Evolutionary conservation across 1,284 basidiomycete species (phyloP).

Genomic region (Marasmius tenuissimus): DNA sequence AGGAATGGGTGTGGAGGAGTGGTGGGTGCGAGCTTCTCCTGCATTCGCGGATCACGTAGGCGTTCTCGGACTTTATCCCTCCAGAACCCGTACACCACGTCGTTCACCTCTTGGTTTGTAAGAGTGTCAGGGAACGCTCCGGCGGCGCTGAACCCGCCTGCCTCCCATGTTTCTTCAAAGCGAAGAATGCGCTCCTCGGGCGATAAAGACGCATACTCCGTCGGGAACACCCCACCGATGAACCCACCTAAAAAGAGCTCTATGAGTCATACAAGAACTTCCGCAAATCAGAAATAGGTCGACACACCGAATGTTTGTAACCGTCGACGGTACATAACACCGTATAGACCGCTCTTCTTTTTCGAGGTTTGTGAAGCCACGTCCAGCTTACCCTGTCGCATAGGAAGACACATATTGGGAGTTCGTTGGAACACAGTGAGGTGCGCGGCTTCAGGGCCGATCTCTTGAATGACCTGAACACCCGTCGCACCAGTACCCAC

Average conservation of each 20-base stretch:
- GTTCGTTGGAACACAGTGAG: slow-evolving; percentile 27
- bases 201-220: slow-evolving; percentile 11
- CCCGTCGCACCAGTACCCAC: slow-evolving; percentile 26
- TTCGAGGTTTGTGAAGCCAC: slow-evolving; percentile 9
- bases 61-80: slow-evolving; percentile 19
- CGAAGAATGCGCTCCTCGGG: slow-evolving; percentile 18
- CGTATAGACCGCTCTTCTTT: slow-evolving; percentile 15
- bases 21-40: slow-evolving; percentile 21
- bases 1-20: slow-evolving; percentile 20
- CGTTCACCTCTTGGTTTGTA: slow-evolving; percentile 15
- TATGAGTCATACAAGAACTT: neutral
- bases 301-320: slow-evolving; percentile 15
- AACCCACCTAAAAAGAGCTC: slow-evolving; percentile 10
- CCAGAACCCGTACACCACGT: slow-evolving; percentile 22
- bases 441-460: slow-evolving; percentile 16
- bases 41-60: slow-evolving; percentile 18
- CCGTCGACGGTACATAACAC: slow-evolving; percentile 15
- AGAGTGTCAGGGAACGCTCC: slow-evolving; percentile 16
- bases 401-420: slow-evolving; percentile 20
- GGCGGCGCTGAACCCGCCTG: slow-evolving; percentile 20
- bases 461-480: slow-evolving; percentile 23
- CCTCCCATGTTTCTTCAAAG: slow-evolving; percentile 20
- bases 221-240: slow-evolving; percentile 7
- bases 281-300: neutral
- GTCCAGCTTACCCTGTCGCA: slow-evolving; percentile 17